Evolutionary conservation across 73 alveolate species (phyloP), one percentile per base, ranked within the genome.

Genomic region (Paramecium tetraurelia): DNA sequence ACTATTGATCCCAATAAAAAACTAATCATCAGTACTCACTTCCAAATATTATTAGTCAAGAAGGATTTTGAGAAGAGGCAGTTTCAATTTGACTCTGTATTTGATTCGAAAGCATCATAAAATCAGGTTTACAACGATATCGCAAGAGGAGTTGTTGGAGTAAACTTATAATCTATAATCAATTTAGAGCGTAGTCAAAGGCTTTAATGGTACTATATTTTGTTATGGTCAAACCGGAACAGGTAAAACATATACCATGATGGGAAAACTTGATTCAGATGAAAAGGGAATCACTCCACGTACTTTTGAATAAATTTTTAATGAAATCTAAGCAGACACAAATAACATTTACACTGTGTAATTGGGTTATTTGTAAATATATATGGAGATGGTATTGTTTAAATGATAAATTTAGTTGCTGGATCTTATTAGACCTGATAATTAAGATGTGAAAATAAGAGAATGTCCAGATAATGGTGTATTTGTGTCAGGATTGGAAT

Each of bases 141-240:
- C 0, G 98, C 98, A 69, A 86, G 85, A 86, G 96, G 96, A 14
- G 98, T 97, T 41, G 96, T 98, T n/a, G 96, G 96, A 75, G 96
- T 93, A 94, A 12, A 4, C n/a, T 29, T 5, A 35, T 94, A 24
- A 43, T 48, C 16, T 92, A 31, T 85, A 40, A 40, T 40, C 4
- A 53, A 57, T 53, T 29, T 70, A 94, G 97, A 89, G 96, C 68
- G 99, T 97, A 12, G 89, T 98, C n/a, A 92, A 93, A 86, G 99
- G 99, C 12, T 98, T 95, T 70, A 98, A 98, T 92, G 99, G 99
- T 11, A 96, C 99, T 18, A 98, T 98, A 35, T 97, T 98, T 59
- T 98, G 98, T 31, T 98, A 98, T 92, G 99, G 99, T 3, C 96
- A 97, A 94, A 98, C 99, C 6, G 99, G 99, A 11, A 97, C 99